phyloP scores from a whole-genome alignment of 257 asterid species.

The Jacaranda copaia region DNA sequence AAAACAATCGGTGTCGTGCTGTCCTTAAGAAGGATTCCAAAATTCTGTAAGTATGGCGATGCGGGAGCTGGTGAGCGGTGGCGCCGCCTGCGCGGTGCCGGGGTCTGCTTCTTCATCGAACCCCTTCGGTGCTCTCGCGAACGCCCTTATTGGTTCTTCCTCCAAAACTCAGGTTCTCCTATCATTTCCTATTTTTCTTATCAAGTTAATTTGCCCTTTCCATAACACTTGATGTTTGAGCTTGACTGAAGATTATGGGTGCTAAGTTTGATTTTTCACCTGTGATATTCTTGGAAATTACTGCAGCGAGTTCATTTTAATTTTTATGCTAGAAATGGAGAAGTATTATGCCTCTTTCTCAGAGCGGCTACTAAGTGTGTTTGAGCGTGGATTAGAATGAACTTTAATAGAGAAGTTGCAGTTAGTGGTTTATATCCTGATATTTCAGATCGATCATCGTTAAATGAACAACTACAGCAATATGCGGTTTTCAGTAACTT shows the following conservation, averaged over 20 bases:
- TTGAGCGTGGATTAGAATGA: constrained; percentile 15
- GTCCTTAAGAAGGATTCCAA: constrained; percentile 28
- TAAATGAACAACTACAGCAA: constrained; percentile 4
- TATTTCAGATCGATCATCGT: neutral
- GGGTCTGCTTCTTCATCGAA: constrained; percentile 90
- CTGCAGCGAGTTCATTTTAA: neutral
- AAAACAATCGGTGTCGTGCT: constrained; percentile 12
- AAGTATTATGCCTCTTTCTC: neutral
- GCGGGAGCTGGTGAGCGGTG: constrained; percentile 92
- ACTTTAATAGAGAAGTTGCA: neutral
- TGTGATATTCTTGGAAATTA: constrained; percentile 20
- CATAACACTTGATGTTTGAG: neutral
- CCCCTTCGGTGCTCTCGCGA: constrained; percentile 93
- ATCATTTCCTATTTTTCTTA: neutral
- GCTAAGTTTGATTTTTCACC: neutral
- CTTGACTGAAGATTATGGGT: constrained; percentile 8
- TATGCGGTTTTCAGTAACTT: neutral
- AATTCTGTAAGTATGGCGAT: constrained; percentile 64
- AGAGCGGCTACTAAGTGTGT: neutral
- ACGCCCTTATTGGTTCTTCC: constrained; percentile 90
- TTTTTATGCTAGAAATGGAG: constrained; percentile 27
- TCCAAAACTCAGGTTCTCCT: constrained; percentile 82
- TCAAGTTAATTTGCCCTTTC: constrained; percentile 23
- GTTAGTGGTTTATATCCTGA: neutral
- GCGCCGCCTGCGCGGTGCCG: constrained; percentile 87